phyloP scores from a whole-genome alignment of 140 eudicot genomes.

The Oenanthe javanica region DNA sequence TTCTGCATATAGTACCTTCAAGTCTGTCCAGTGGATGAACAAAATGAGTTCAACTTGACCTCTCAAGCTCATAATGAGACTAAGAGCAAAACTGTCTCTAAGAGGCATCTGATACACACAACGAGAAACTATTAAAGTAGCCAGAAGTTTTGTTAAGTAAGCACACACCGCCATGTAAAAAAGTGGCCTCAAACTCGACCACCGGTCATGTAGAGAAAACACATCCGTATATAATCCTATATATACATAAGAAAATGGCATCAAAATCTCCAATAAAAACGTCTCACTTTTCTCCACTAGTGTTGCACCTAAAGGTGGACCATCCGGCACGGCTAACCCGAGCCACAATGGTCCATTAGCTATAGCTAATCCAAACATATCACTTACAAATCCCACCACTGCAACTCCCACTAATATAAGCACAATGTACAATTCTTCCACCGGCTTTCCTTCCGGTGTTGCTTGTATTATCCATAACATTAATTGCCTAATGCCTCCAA shows the following conservation, averaged over 20 bases:
- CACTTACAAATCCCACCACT: slow-evolving; percentile 46
- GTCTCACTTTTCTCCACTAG: slow-evolving; percentile 66
- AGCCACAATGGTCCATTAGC: slow-evolving; percentile 77
- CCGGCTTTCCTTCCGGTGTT: slow-evolving; percentile 73
- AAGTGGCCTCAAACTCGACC: slow-evolving; percentile 49
- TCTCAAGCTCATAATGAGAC: slow-evolving; percentile 67
- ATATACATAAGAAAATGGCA: slow-evolving; percentile 65
- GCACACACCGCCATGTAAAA: slow-evolving; percentile 37
- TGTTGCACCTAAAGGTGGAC: slow-evolving; percentile 83
- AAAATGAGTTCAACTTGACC: slow-evolving; percentile 73
- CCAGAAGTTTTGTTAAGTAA: slow-evolving; percentile 39
- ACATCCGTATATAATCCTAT: slow-evolving; percentile 61
- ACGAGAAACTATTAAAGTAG: slow-evolving; percentile 34
- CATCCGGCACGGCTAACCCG: slow-evolving; percentile 81
- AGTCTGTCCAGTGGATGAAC: slow-evolving; percentile 77
- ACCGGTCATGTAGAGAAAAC: slow-evolving; percentile 30
- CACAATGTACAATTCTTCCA: slow-evolving; percentile 50
- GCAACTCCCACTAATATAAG: slow-evolving; percentile 46
- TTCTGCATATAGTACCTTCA: slow-evolving; percentile 27
- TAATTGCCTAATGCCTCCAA: slow-evolving; percentile 35
- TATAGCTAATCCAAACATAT: slow-evolving; percentile 56
- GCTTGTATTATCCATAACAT: slow-evolving; percentile 50
- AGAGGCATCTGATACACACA: slow-evolving; percentile 39
- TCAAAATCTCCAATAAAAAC: slow-evolving; percentile 35
- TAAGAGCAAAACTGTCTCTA: slow-evolving; percentile 60